Conservation (phyloP, 164 flowering plant genomes). For the Stephania japonica region DNA sequence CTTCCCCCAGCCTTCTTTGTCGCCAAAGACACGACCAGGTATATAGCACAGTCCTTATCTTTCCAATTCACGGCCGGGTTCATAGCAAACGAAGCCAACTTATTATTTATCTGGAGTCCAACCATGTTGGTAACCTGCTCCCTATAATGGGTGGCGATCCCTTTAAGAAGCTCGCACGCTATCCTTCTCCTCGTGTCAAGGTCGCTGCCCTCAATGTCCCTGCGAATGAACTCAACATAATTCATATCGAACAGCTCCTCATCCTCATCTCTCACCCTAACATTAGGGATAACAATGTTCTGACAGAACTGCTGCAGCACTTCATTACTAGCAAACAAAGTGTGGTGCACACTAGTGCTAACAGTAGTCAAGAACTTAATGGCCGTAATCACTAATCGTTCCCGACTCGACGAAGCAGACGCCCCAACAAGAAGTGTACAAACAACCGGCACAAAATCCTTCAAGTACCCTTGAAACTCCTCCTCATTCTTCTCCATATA, state of each 20-base stretch:
- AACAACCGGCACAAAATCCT: constrained; percentile 64
- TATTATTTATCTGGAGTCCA: constrained; percentile 51
- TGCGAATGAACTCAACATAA: constrained; percentile 77
- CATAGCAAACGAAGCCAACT: constrained; percentile 47
- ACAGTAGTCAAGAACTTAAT: constrained; percentile 82
- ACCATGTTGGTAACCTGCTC: constrained; percentile 56
- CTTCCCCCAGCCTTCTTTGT: constrained; percentile 62
- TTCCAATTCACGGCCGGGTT: constrained; percentile 81
- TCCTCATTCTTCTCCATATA: constrained; percentile 94
- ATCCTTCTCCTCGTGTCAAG: constrained; percentile 90
- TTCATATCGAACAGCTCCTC: constrained; percentile 94
- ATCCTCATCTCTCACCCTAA: constrained; percentile 79
- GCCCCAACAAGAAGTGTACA: constrained; percentile 62
- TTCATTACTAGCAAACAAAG: constrained; percentile 51
- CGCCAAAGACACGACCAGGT: constrained; percentile 81
- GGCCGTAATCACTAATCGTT: constrained; percentile 63
- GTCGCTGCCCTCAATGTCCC: constrained; percentile 97
- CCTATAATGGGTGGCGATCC: constrained; percentile 69
- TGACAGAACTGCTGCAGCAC: constrained; percentile 60
- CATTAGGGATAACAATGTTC: constrained; percentile 86
- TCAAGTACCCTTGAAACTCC: constrained; percentile 59
- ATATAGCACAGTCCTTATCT: constrained; percentile 95
- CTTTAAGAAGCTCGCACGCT: constrained; percentile 91
- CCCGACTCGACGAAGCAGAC: constrained; percentile 52
- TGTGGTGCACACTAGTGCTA: constrained; percentile 74